These are phyloP conservation scores for Hygrophorus pudorinus DNA, from an alignment of 768 basidiomycete species.

Conservation along the genomic window DNA sequence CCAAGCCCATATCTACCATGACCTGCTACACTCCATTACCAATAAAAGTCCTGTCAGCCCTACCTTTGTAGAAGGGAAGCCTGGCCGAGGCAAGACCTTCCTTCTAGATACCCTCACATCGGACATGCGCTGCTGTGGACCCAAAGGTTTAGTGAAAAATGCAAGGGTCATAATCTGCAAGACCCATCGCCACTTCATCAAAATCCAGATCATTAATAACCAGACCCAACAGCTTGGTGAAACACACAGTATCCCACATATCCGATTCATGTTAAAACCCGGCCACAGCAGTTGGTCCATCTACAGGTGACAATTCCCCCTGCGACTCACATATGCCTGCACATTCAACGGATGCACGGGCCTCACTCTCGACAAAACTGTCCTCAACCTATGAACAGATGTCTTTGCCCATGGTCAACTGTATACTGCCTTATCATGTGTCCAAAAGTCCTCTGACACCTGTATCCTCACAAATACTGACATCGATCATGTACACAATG, in stretches of 20 bases:
- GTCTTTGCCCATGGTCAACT: neutral
- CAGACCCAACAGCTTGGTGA: no score
- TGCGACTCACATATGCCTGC: constrained; percentile 1
- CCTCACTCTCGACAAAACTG: neutral
- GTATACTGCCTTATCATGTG: neutral
- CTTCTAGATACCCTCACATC: no score
- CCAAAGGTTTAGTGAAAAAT: constrained; percentile 31
- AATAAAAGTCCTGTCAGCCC: neutral
- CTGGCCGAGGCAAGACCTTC: constrained; percentile 2
- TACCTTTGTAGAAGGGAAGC: constrained; percentile 2
- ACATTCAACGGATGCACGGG: neutral
- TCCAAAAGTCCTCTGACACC: no score
- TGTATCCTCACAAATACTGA: no score
- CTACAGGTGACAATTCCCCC: constrained; percentile 1
- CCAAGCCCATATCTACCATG: neutral
- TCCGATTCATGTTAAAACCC: constrained; percentile 5
- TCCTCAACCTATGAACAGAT: neutral
- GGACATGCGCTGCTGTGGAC: no score
- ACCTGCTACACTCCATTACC: neutral
- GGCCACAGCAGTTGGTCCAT: constrained; percentile 4
- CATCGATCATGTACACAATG: no score
- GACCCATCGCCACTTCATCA: no score
- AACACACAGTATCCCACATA: no score
- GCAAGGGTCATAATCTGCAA: constrained; percentile 22
- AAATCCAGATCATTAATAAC: no score